A percentile compares a stretch with the other conserved stretches of the same genome.
Evolutionary conservation across 805 yeast species (phyloP).

Genomic region (Metschnikowia cerradonensis): DNA sequence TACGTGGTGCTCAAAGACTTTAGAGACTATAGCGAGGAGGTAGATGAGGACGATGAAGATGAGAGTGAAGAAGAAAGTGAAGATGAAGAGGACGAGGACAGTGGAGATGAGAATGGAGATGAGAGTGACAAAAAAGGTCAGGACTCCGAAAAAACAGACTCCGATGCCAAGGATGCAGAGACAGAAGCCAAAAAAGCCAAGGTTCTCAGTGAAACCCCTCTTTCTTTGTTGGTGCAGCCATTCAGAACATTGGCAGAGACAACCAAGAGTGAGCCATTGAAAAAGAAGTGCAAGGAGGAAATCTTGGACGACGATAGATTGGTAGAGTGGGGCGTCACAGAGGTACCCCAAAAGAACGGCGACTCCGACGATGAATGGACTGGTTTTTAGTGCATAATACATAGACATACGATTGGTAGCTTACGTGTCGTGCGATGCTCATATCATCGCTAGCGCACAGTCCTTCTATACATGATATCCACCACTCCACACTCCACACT

Average conservation of each 20-base stretch:
- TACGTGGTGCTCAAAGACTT: slow-evolving; percentile 50
- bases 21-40: slow-evolving; percentile 39
- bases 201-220: slow-evolving; percentile 46
- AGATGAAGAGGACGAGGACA: slow-evolving; percentile 9
- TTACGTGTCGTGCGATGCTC: slow-evolving; percentile 3
- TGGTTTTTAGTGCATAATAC: slow-evolving; percentile 13
- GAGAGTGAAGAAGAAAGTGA: slow-evolving; percentile 1
- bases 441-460: neutral
- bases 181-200: slow-evolving; percentile 23
- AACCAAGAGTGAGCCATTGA: slow-evolving; percentile 57
- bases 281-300: slow-evolving; percentile 61
- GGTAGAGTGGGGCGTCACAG: slow-evolving; percentile 56
- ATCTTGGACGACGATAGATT: slow-evolving; percentile 63
- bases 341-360: slow-evolving; percentile 20
- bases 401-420: neutral
- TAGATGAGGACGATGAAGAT: slow-evolving; percentile 23
- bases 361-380: slow-evolving; percentile 24
- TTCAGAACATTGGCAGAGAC: slow-evolving; percentile 48
- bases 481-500: neutral
- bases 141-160: slow-evolving; percentile 20
- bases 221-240: slow-evolving; percentile 54
- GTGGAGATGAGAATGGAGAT: slow-evolving; percentile 34
- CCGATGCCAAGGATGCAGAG: slow-evolving; percentile 17
- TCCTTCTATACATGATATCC: too few species aligned
- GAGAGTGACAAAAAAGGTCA: slow-evolving; percentile 17